Evolutionary conservation across 345 rosid genomes (phyloP), one percentile per base, ranked within the genome.

Genomic region (Schrenkiella parvula): DNA sequence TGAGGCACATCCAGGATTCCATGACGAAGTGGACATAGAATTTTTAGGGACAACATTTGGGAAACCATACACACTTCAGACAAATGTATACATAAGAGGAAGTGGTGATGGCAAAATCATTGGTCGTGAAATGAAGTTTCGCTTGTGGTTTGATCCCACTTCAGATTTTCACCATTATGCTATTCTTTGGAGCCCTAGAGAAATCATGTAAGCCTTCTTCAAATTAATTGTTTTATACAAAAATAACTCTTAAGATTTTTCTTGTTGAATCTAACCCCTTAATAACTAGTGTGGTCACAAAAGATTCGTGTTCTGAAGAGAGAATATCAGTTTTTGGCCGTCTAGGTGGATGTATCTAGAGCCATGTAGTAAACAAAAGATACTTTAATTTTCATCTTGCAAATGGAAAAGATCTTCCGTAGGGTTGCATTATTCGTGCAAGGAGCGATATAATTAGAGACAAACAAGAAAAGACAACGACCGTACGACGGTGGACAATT

Each of bases 1-100:
- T 66, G 96, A 93, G 76, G 96, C 85, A 43, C 97, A 91, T 79
- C 97, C 95, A 4, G 95, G 96, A 3, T 81, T 68, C 69, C 97
- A 89, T 77, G 98, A 93, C 71, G 98, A 93, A 61, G 98, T 93
- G 74, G 98, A 93, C 81, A 88, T 91, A 35, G 98, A 93, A 64
- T 93, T 93, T 74, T 81, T 93, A 2, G 98, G 98, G 69, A 93
- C 97, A 62, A 89, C 98, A 51, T 84, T 86, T 81, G 96, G 92
- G 72, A 91, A 91, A 72, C 96, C 98, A 21, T 93, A 88, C 60
- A 89, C 96, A 15, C 85, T 93, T 66, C 98, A 93, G 82, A 93
- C 98, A 15, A 91, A 93, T 80, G 97, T 93, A 35, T 93, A 93
- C 79, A 85, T 89, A 9, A 84, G 93, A 76, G 98, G 97, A 81